phyloP scores from a whole-genome alignment of 306 rosid genomes.

The Vigna unguiculata region DNA sequence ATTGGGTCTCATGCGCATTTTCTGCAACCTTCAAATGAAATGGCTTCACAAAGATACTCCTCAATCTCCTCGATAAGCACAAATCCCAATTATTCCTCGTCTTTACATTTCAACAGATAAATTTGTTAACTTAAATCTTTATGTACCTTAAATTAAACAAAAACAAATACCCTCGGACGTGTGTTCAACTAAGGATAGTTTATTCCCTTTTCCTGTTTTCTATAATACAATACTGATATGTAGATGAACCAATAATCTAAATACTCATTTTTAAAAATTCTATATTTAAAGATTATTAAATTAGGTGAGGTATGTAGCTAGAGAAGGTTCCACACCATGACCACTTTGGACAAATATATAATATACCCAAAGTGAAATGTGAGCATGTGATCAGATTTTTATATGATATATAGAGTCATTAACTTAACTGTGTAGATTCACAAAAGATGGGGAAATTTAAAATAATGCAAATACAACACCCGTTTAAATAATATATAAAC shows the following conservation, averaged over 20 bases:
- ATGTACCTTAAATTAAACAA: not conserved
- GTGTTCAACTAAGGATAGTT: not conserved
- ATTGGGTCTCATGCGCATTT: no score
- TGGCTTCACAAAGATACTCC: not conserved
- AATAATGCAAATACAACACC: conserved; percentile 3
- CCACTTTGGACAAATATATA: not conserved
- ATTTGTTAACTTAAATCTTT: not conserved
- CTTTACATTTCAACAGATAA: not conserved
- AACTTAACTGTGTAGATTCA: not conserved
- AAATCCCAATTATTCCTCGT: not conserved
- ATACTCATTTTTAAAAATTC: not conserved
- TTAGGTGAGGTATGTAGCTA: not conserved
- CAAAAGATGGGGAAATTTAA: not conserved
- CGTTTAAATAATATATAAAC: not conserved
- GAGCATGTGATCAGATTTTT: not conserved
- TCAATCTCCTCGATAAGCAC: not conserved
- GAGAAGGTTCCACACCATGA: not conserved
- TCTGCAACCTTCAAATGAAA: no score
- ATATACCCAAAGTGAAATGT: not conserved
- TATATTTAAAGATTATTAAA: not conserved
- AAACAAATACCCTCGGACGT: not conserved
- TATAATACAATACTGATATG: not conserved
- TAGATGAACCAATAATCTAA: not conserved
- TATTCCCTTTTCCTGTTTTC: not conserved
- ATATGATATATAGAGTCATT: not conserved